phyloP scores from a whole-genome alignment of 495 filamentous ascomycete species.

The Penicillium macrosclerotiorum region DNA sequence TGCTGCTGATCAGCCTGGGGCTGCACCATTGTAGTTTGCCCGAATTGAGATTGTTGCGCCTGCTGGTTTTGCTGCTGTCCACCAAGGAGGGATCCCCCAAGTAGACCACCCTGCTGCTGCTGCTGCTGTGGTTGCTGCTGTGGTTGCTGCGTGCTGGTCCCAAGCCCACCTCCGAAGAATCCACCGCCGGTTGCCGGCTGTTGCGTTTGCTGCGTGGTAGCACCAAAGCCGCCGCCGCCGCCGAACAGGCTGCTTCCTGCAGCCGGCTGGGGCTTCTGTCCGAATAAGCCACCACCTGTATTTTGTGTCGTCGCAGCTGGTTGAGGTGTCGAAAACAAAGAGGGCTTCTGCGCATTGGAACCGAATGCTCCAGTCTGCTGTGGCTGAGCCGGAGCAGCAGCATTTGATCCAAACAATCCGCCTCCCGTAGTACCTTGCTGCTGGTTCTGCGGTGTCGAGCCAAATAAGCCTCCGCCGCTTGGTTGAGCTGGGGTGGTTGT shows the following conservation, averaged over 20 bases:
- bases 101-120: slow-evolving; percentile 22
- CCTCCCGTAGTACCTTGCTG: slow-evolving; percentile 17
- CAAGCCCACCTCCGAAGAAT: slow-evolving; percentile 26
- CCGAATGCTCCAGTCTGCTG: slow-evolving; percentile 40
- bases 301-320: too few relatives aligned
- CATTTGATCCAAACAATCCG: slow-evolving; percentile 21
- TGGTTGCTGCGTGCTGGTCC: slow-evolving; percentile 15
- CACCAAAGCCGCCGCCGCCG: slow-evolving; percentile 34
- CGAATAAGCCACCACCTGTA: slow-evolving; percentile 12
- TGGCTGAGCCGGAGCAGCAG: slow-evolving; percentile 16
- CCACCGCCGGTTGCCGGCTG: slow-evolving; percentile 31
- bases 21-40: slow-evolving; percentile 28
- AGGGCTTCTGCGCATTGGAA: slow-evolving; percentile 32
- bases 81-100: slow-evolving; percentile 34
- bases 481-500: slow-evolving; percentile 19
- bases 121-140: slow-evolving; percentile 21
- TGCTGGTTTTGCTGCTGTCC: slow-evolving; percentile 37
- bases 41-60: slow-evolving; percentile 35
- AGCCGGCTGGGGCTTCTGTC: slow-evolving; percentile 20
- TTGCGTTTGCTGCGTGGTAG: slow-evolving; percentile 30
- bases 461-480: slow-evolving; percentile 28
- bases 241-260: slow-evolving; percentile 38
- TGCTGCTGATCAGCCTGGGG: slow-evolving; percentile 37
- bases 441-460: slow-evolving; percentile 22
- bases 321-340: slow-evolving; percentile 21